phyloP scores from a whole-genome alignment of 2,329 filamentous ascomycete species.

The Alternaria sp. region DNA sequence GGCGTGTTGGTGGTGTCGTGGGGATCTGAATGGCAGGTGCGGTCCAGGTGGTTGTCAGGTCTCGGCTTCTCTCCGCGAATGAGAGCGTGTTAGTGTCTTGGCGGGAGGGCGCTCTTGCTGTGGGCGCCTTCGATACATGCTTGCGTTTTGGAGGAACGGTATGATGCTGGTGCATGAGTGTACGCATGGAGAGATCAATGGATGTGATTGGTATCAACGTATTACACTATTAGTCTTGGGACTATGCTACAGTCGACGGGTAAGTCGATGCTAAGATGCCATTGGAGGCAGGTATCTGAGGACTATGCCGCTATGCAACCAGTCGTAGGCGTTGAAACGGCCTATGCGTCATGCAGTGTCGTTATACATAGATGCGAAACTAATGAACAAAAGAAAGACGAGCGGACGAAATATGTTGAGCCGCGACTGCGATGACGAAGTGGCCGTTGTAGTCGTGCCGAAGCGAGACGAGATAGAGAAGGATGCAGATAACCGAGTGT shows the following conservation, averaged over 20 bases:
- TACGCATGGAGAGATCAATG: not conserved
- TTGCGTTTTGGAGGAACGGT: not conserved
- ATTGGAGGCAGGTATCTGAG: not conserved
- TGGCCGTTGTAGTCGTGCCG: not conserved
- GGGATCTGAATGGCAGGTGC: not conserved
- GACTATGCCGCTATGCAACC: not conserved
- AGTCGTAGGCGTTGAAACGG: not conserved
- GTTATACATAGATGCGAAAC: not conserved
- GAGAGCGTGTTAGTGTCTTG: not conserved
- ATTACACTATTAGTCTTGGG: not conserved
- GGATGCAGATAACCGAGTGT: slow-evolving; percentile 1
- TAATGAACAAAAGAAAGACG: slow-evolving; percentile 1
- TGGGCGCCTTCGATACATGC: not conserved
- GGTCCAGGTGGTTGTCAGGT: not conserved
- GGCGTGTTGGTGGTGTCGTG: not conserved
- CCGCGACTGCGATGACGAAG: not conserved
- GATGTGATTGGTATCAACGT: not conserved
- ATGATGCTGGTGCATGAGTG: not conserved
- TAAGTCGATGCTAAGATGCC: not conserved
- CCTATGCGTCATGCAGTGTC: not conserved
- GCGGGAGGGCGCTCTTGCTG: not conserved
- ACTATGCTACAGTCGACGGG: not conserved
- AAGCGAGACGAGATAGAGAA: not conserved
- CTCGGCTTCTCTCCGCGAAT: not conserved
- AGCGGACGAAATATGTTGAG: not conserved